Base-by-base conservation (phyloP, 2,329 filamentous ascomycete genomes). In the Cyphellophora europaea region DNA sequence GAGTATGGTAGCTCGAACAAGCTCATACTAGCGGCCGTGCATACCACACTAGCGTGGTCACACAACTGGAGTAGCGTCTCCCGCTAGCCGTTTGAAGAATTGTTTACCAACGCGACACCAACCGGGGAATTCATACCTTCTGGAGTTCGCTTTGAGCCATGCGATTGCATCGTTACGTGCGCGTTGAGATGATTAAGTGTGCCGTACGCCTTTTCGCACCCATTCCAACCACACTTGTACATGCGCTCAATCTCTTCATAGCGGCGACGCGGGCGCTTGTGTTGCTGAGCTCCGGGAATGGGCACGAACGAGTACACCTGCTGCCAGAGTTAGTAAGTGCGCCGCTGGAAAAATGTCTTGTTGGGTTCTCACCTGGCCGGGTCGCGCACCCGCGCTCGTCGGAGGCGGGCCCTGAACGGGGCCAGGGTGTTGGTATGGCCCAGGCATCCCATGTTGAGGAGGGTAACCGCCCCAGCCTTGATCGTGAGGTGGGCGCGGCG, bases 201-300 rank as follows among this genome's bases (percentile, higher is more conserved):
- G 41, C 91, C 91, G 50, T 98, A 98, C 3, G 91, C 91, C 65
- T 98, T 98, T 62, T 98, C 91, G 55, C 91, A 98, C 6, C 88
- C 88, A 47, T 95, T 89, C 85, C 87, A 96, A 16, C 89, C 91
- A 55, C 91, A 98, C 63, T 96, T 96, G 70, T 98, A 96, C 91
- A 98, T 96, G 55, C 91, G 80, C 67, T 98, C 91, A 51, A 98
- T 98, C 58, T 98, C 91, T 62, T 98, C 91, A 53, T 95, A 98
- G 35, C 91, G 77, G 52, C 91, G 73, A 45, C 91, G 77, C 10
- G 91, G 91, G 39, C 91, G 78, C 68, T 98, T 98, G 60, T 96
- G 89, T 58, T 98, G 91, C 57, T 95, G 88, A 10, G 49, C 86
- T 45, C 91, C 91, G 2, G 91, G 91, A 52, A 96, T 96, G 0